phyloP scores from a whole-genome alignment of 441 rosid species.

The Adansonia gregorii region DNA sequence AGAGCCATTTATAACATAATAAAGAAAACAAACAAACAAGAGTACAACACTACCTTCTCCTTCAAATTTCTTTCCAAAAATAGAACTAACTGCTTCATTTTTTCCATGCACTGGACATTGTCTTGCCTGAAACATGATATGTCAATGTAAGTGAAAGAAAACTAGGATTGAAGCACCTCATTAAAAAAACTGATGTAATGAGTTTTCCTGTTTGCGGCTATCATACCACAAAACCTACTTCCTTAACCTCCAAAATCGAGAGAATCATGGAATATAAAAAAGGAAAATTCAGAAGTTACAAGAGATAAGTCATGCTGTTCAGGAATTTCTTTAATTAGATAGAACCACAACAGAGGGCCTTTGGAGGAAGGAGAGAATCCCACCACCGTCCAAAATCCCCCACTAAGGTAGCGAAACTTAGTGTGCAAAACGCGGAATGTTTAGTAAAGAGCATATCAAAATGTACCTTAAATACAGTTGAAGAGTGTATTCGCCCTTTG shows the following conservation, averaged over 20 bases:
- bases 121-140: slow-evolving; percentile 81
- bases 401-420: slow-evolving; percentile 16
- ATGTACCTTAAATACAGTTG: slow-evolving; percentile 80
- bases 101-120: slow-evolving; percentile 81
- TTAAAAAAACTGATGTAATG: slow-evolving; percentile 20
- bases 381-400: slow-evolving; percentile 6
- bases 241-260: slow-evolving; percentile 13
- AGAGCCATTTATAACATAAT: slow-evolving; percentile 22
- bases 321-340: slow-evolving; percentile 26
- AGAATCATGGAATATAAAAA: background rate
- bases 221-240: slow-evolving; percentile 15
- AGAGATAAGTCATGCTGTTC: slow-evolving; percentile 14
- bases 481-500: slow-evolving; percentile 88
- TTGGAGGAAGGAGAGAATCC: slow-evolving; percentile 11
- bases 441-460: background rate
- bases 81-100: slow-evolving; percentile 85
- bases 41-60: slow-evolving; percentile 63
- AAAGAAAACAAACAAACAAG: slow-evolving; percentile 4
- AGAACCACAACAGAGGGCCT: slow-evolving; percentile 11
- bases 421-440: background rate
- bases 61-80: slow-evolving; percentile 82
- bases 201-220: slow-evolving; percentile 23
- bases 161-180: slow-evolving; percentile 24
- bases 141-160: slow-evolving; percentile 32
- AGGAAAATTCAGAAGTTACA: slow-evolving; percentile 5